A percentile compares a stretch with the other conserved stretches of the same genome.
Evolutionary conservation across 208 protist species (phyloP).

Genomic region (Leishmania braziliensis): DNA sequence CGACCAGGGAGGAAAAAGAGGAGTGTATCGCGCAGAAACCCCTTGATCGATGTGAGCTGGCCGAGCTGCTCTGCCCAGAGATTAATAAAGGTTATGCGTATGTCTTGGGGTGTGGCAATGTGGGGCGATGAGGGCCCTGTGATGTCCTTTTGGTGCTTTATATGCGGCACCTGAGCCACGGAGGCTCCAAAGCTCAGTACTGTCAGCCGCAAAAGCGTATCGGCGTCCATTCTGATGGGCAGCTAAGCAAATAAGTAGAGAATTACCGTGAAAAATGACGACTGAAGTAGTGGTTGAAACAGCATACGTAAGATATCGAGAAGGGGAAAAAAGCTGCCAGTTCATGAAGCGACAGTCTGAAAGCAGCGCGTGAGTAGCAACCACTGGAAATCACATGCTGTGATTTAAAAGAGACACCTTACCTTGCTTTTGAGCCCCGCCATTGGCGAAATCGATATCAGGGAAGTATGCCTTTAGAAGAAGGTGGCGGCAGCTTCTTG

Average conservation of each 20-base stretch:
- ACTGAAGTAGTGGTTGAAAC: neutral
- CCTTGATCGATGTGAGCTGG: neutral
- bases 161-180: neutral
- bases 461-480: no score
- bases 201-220: conserved; percentile 19
- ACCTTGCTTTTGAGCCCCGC: neutral
- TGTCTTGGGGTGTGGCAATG: neutral
- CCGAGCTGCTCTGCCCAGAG: conserved; percentile 15
- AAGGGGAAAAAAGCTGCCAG: neutral
- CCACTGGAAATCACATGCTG: neutral
- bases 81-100: conserved; percentile 2
- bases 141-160: neutral
- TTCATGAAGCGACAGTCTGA: neutral
- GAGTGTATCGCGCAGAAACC: neutral
- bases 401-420: neutral
- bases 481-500: neutral
- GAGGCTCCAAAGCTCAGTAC: neutral
- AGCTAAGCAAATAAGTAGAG: neutral
- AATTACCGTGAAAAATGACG: neutral
- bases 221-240: conserved; percentile 2
- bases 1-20: conserved; percentile 16
- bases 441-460: no score
- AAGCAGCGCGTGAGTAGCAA: neutral
- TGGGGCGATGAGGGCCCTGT: no score
- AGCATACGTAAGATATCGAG: neutral